Base-by-base conservation (phyloP, 2,329 filamentous ascomycete species). In the Pleurostoma richardsiae region DNA sequence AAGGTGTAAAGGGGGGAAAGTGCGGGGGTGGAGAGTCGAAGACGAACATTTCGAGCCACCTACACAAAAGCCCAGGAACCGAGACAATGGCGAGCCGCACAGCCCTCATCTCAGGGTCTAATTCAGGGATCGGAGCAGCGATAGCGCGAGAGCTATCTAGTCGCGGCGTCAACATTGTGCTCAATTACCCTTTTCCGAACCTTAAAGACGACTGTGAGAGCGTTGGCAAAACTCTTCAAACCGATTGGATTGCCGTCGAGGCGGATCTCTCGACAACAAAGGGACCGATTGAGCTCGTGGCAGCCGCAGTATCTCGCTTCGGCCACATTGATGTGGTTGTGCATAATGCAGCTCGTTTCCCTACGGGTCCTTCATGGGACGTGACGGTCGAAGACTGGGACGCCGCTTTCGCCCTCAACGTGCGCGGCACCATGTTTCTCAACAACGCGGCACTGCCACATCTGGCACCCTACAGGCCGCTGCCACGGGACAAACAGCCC, bases 101-200 rank as follows among this genome's bases (percentile, higher is more conserved):
- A 40, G 74, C 80, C 4, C 67, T 82, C 11, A 65, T 83, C 31
- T 68, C 66, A 10, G 71, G 70, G 30, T 68, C 65, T 29, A 63
- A 58, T 46, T 67, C 63, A 28, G 73, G 72, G 40, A 74, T 76
- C 48, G 73, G 72, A 27, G 61, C 64, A 8, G 70, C 70, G 29
- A 71, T 73, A 29, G 69, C 67, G 3, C 56, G 59, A 30, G 72
- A 73, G 45, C 61, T 76, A 3, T 62, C 71, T 8, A 62, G 64
- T 39, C 68, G 69, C 10, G 74, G 74, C 41, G 73, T 73, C 33
- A 64, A 63, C 39, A 62, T 76, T 6, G 69, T 74, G 6, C 59
- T 77, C 57, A 77, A 74, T 61, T 79, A 77, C 56, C 69, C 72
- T 2, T 67, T 61, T 40, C 40, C 61, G 2, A 26, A 46, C 4